Evolutionary conservation across 2,329 filamentous ascomycete species (phyloP), one percentile per base, ranked within the genome.

Genomic region (Pseudogymnoascus sp.): DNA sequence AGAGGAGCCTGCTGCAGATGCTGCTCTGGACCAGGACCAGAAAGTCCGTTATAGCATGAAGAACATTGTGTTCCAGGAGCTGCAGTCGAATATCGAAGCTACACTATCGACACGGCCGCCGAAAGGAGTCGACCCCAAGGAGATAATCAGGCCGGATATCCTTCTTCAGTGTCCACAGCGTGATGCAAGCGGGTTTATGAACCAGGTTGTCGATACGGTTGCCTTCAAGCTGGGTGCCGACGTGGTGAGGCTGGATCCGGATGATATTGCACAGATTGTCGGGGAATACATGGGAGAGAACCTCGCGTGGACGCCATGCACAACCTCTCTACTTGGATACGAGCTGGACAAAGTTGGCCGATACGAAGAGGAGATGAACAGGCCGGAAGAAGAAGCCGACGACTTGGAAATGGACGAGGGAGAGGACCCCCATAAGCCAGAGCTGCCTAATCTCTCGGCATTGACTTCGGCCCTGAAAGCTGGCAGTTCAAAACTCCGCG

Each of bases 281-380:
- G 87, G 86, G 2, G 79, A 83, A 43, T 90, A 91, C 67, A 73
- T 92, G 8, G 87, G 86, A 4, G 84, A 89, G 67, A 78, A 80
- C 63, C 63, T 75, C n/a, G 75, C 71, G 8, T 73, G 72, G 64
- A 79, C 74, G 6, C 68, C 70, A 6, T 79, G 81, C 1, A 71
- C 76, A 18, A 72, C 82, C 9, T 79, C 82, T 2, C 77, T 79
- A 65, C 72, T 87, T 57, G 82, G 81, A 1, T 87, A 85, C 64
- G 76, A 77, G 65, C 74, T 81, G 50, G 77, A 84, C 37, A 78
- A 80, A 66, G 74, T 79, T 66, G 82, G 79, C 59, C 83, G 82
- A 6, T 79, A 79, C 63, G 68, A 81, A 43, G 76, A 79, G 9
- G 78, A 79, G 39, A 75, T 77, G 6, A 74, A 79, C 16, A 77